These are phyloP conservation scores for Helianthus annuus DNA, from an alignment of 129 eudicot genomes.

Conservation along the genomic window DNA sequence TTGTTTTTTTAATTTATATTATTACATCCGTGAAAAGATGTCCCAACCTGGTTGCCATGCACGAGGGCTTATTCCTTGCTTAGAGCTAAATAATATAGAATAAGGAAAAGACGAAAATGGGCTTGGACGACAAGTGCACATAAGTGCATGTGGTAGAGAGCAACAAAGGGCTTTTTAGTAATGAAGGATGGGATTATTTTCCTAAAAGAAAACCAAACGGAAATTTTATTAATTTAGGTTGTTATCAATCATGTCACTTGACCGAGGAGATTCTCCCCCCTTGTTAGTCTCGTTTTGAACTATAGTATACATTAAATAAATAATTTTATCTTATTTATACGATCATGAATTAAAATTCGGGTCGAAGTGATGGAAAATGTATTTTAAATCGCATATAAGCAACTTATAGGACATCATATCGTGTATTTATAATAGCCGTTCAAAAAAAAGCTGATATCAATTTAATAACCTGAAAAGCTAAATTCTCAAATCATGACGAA, in stretches of 20 bases:
- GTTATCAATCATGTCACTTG: constrained; percentile 34
- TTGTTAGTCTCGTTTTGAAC: background rate
- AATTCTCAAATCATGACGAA: no score
- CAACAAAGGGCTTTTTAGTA: constrained; percentile 23
- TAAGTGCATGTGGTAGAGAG: constrained; percentile 25
- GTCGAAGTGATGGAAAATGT: background rate
- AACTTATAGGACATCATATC: background rate
- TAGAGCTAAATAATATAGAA: constrained; percentile 13
- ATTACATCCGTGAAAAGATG: constrained; percentile 6
- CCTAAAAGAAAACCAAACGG: constrained; percentile 19
- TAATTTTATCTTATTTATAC: background rate
- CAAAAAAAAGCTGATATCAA: no score
- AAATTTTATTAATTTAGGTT: constrained; percentile 12
- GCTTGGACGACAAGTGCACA: constrained; percentile 30
- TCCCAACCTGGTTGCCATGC: constrained; percentile 19
- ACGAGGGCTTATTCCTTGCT: constrained; percentile 45
- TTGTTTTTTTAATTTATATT: background rate
- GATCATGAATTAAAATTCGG: background rate
- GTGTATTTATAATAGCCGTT: no score
- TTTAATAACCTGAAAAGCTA: no score
- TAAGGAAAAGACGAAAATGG: constrained; percentile 22
- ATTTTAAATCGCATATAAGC: background rate
- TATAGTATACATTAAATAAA: no score
- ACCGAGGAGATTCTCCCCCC: constrained; percentile 13
- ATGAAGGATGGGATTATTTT: constrained; percentile 22